Evolutionary conservation across 371 early-diverging fungal genomes (phyloP).

Genomic region (Coemansia sp.): DNA sequence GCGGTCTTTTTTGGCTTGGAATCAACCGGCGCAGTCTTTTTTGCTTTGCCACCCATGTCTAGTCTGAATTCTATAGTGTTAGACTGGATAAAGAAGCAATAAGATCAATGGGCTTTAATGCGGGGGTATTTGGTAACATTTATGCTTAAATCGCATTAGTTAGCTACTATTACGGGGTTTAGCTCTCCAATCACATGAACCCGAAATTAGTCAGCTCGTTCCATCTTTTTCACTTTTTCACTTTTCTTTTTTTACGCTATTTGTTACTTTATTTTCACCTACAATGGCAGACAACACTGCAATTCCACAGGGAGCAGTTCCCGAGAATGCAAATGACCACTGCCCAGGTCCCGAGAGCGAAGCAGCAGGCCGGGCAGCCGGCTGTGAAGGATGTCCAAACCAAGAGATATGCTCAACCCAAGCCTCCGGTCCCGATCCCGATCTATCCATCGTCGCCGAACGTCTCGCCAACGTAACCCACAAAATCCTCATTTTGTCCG

Average conservation of each 20-base stretch:
- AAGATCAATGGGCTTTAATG: too few species aligned
- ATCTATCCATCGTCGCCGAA: conserved; percentile 70
- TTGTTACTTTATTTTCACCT: neutral
- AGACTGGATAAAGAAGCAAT: neutral
- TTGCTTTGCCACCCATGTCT: conserved; percentile 2
- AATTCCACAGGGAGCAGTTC: conserved; percentile 10
- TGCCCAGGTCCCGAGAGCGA: conserved; percentile 78
- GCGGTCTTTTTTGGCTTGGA: neutral
- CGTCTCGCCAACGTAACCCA: conserved; percentile 67
- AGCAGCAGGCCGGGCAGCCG: conserved; percentile 86
- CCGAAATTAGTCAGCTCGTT: neutral
- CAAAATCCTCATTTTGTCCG: conserved; percentile 93
- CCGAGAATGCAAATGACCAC: conserved; percentile 50
- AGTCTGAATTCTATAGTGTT: neutral
- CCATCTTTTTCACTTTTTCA: neutral
- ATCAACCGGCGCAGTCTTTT: neutral
- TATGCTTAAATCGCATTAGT: too few species aligned
- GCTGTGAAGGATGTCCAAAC: conserved; percentile 98
- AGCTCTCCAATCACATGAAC: neutral
- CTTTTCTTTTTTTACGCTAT: neutral
- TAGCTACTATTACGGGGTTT: too few species aligned
- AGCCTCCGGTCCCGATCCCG: conserved; percentile 95
- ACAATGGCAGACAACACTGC: conserved; percentile 3
- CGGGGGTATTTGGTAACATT: too few species aligned
- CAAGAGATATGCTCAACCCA: conserved; percentile 86